Evolutionary conservation across 768 basidiomycete species (phyloP).

Genomic region (Lactarius hatsudake): DNA sequence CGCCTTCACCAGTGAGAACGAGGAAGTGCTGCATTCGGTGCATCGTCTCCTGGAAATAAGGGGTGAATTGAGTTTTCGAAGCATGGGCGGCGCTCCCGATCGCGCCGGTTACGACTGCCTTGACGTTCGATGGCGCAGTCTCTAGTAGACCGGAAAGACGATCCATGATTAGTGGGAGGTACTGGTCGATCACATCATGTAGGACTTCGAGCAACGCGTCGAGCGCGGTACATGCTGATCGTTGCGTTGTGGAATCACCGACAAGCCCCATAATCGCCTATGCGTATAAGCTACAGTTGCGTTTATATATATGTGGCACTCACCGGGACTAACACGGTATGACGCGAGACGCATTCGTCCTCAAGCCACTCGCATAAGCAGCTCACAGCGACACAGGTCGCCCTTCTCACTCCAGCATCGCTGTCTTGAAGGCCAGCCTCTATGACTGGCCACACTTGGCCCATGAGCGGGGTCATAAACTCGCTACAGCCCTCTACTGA

Average conservation of each 20-base stretch:
- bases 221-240: conserved; percentile 92
- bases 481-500: conserved; percentile 97
- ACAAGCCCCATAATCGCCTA: conserved; percentile 91
- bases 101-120: conserved; percentile 93
- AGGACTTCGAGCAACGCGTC: conserved; percentile 95
- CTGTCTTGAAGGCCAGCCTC: conserved; percentile 82
- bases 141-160: conserved; percentile 84
- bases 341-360: conserved; percentile 84
- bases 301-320: conserved; percentile 30
- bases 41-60: conserved; percentile 94
- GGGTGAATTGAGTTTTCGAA: conserved; percentile 83
- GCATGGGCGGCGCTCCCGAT: conserved; percentile 98
- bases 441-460: conserved; percentile 90
- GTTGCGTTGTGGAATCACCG: conserved; percentile 82
- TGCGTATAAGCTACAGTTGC: background rate
- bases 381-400: conserved; percentile 92
- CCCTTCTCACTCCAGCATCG: conserved; percentile 86
- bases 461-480: conserved; percentile 92
- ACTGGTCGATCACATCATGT: conserved; percentile 85
- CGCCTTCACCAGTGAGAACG: conserved; percentile 78
- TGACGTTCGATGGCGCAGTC: conserved; percentile 80
- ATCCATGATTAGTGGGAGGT: conserved; percentile 93
- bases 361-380: conserved; percentile 98
- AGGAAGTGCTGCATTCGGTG: conserved; percentile 86
- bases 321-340: conserved; percentile 82